Base-by-base conservation (phyloP, 345 rosid genomes). In the Ceriops decandra region DNA sequence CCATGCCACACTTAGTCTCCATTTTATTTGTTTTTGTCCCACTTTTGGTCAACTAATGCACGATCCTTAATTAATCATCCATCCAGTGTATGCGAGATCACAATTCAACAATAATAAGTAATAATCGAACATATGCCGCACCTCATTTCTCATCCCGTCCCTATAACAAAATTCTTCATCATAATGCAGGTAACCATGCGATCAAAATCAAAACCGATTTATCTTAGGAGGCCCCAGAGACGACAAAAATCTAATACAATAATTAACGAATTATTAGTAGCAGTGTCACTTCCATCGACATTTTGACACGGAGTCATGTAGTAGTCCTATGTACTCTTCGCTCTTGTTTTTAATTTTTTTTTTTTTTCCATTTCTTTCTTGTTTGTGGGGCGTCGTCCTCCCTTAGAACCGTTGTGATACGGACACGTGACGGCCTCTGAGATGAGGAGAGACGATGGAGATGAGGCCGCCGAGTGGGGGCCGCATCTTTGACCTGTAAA, bases 391-490 rank as follows among this genome's bases (percentile, higher is more conserved):
- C 10, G 52, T 17, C 19, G 20, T 10, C 27, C 58, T 42, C 7
- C 17, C 16, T 73, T 69, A 95, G 77, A 85, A 95, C 79, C 99
- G 93, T 76, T 92, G 99, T 1, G 99, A 92, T 68, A 84, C 83
- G 0, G 98, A 92, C 84, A 88, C 70, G 87, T 88, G 97, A 72
- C 91, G 92, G 59, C 88, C 86, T 68, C 63, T 88, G 66, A 79
- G 54, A 15, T 87, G 85, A 0, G 97, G 86, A 3, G 96, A 82
- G 64, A 91, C 91, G 21, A 88, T 87, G 33, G 97, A 95, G 61
- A 88, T 83, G 20, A 95, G 85, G 21, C 99, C 96, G 11, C 96
- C 96, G 0, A 85, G 84, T 64, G 98, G 98, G 36, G 96, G 92
- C 79, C 87, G 72, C 85, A 95, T 84, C 86, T 86, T 91, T 47